Base-by-base conservation (phyloP, 2,329 filamentous ascomycete species). In the Chalaropsis ovoidea region DNA sequence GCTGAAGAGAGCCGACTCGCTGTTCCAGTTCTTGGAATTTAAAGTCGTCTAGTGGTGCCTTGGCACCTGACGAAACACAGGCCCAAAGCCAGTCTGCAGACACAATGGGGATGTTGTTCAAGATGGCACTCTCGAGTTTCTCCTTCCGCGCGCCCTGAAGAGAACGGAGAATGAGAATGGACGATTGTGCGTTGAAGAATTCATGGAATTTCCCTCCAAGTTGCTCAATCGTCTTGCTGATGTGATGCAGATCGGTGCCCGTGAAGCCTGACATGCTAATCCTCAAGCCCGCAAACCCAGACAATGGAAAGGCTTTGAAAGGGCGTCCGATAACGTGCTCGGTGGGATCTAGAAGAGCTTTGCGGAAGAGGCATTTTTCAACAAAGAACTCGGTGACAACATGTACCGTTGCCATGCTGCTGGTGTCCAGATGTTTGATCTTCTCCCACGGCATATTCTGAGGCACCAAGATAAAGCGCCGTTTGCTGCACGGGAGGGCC, bases 301-400 rank as follows among this genome's bases (percentile, higher is more conserved):
- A 71, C 41, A 95, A 83, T 45, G 85, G 87, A 69, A 90, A 88
- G 39, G 77, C 76, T 5, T 84, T 80, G 68, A 96, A 89, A 1
- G 94, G 91, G 6, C 84, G 84, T 67, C 90, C 91, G 27, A 95
- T 81, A 49, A 89, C 80, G 72, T 94, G 85, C 3, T 83, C 79
- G 63, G 79, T 77, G 4, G 91, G 90, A 39, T 87, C 78, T 60
- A 90, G 79, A 70, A 93, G 82, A 31, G 76, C 77, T 74, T 89
- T 94, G 69, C 84, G 83, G 72, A 92, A 86, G 47, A 99, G 78
- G 73, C 93, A 97, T 61, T 85, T 84, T 76, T 99, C 94, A 63
- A 99, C 81, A 82, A 93, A 99, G 80, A 94, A 95, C 72, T 96
- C 91, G 11, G 91, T 97, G 41, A 95, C 85, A 54, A 82, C 73